Conservation (phyloP, 2,329 filamentous ascomycete genomes). For the Apiospora kogelbergensis region DNA sequence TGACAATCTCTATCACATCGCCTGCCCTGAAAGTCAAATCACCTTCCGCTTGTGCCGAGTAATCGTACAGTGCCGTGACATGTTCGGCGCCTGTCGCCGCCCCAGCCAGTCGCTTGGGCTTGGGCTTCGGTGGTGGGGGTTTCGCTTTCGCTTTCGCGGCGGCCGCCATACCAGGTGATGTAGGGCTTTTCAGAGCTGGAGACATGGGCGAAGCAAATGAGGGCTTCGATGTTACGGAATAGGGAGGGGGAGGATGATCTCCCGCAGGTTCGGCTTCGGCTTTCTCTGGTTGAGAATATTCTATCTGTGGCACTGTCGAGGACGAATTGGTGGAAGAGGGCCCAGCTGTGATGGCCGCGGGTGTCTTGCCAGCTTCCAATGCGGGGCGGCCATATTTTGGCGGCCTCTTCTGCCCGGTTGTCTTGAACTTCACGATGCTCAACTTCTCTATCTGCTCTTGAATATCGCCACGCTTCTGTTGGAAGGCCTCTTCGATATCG, state of each 20-base stretch:
- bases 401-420: conserved; percentile 68
- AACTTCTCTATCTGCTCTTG: conserved; percentile 83
- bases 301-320: conserved; percentile 18
- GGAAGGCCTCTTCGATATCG: conserved; percentile 89
- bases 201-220: conserved; percentile 29
- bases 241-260: conserved; percentile 64
- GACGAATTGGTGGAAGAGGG: conserved; percentile 40
- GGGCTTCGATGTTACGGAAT: conserved; percentile 49
- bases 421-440: conserved; percentile 87
- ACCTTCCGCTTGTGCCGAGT: conserved; percentile 90
- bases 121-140: conserved; percentile 71
- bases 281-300: conserved; percentile 18
- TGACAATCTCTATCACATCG: conserved; percentile 86
- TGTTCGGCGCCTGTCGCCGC: conserved; percentile 65
- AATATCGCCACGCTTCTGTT: conserved; percentile 83
- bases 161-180: conserved; percentile 38
- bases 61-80: conserved; percentile 92
- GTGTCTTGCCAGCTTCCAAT: conserved; percentile 48
- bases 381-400: conserved; percentile 58
- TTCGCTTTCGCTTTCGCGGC: conserved; percentile 66
- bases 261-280: conserved; percentile 13
- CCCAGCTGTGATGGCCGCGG: conserved; percentile 28
- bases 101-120: conserved; percentile 74
- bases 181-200: conserved; percentile 27
- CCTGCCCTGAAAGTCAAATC: conserved; percentile 89